Evolutionary conservation across 768 basidiomycete genomes (phyloP).

Genomic region (Boletus rubroflammeus): DNA sequence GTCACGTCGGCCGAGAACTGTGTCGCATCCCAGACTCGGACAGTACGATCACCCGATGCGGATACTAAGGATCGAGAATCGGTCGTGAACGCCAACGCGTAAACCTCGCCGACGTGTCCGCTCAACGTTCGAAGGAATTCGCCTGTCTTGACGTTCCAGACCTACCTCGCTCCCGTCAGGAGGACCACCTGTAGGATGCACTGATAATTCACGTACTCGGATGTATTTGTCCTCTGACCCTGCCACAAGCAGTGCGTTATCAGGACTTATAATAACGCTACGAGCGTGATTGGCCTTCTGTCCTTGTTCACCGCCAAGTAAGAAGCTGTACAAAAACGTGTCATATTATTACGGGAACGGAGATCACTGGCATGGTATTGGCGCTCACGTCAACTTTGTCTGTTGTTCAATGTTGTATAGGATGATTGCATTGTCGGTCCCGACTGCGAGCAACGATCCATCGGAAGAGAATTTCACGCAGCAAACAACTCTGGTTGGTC

Average conservation of each 20-base stretch:
- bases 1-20: conserved; percentile 20
- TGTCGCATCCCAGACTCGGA: conserved; percentile 35
- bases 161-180: conserved; percentile 14
- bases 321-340: conserved; percentile 20
- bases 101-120: conserved; percentile 36
- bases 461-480: conserved; percentile 33
- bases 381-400: conserved; percentile 28
- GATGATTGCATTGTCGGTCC: conserved; percentile 30
- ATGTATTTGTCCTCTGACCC: conserved; percentile 35
- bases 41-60: conserved; percentile 35
- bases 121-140: conserved; percentile 28
- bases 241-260: conserved; percentile 29
- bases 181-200: background rate
- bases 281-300: conserved; percentile 29
- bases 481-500: conserved; percentile 26
- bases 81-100: conserved; percentile 33
- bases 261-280: conserved; percentile 31
- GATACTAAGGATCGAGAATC: conserved; percentile 35
- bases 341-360: background rate
- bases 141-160: conserved; percentile 26
- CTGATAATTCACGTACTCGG: conserved; percentile 22
- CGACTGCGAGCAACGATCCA: conserved; percentile 31
- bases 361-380: background rate
- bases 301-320: conserved; percentile 24
- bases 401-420: conserved; percentile 27